phyloP scores from a whole-genome alignment of 108 stramenopile species.

The Craspedostauros australis region DNA sequence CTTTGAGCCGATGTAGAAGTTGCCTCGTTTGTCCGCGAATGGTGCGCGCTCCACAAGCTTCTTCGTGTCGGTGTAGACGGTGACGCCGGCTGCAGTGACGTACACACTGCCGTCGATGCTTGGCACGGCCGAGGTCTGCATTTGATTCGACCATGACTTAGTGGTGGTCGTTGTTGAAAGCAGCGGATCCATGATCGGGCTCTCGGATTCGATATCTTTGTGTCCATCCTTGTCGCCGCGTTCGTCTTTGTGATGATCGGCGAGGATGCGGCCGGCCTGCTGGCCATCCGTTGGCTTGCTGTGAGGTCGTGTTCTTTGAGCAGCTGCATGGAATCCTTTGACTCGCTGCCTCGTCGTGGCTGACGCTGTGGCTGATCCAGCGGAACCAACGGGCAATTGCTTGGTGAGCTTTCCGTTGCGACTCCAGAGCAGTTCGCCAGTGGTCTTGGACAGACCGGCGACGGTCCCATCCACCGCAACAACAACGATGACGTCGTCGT shows the following conservation, averaged over 20 bases:
- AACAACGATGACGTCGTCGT: conserved; percentile 48
- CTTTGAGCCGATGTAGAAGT: conserved; percentile 66
- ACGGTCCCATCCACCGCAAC: conserved; percentile 68
- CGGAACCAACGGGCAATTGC: no score
- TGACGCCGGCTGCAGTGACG: conserved; percentile 47
- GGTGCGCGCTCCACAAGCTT: conserved; percentile 70
- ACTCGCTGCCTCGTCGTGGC: no score
- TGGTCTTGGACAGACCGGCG: conserved; percentile 55
- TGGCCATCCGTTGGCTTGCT: no score
- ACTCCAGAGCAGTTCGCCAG: conserved; percentile 68
- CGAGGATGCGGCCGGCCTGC: no score
- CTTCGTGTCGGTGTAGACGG: conserved; percentile 48
- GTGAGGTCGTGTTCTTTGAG: no score
- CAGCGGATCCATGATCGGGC: conserved; percentile 53
- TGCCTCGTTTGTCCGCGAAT: conserved; percentile 69
- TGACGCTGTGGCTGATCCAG: no score
- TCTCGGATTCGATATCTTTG: no score
- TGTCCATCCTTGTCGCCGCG: no score
- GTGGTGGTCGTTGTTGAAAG: conserved; percentile 63
- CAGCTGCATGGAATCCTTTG: no score
- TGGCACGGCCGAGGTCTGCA: conserved; percentile 53
- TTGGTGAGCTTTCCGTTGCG: no score
- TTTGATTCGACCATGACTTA: conserved; percentile 20
- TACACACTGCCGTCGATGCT: conserved; percentile 71
- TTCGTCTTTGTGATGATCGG: no score